Percentiles rank a stretch among this genome's conserved stretches.
phyloP scores from a whole-genome alignment of 2,329 filamentous ascomycete genomes.

The Xylariaceae sp. region DNA sequence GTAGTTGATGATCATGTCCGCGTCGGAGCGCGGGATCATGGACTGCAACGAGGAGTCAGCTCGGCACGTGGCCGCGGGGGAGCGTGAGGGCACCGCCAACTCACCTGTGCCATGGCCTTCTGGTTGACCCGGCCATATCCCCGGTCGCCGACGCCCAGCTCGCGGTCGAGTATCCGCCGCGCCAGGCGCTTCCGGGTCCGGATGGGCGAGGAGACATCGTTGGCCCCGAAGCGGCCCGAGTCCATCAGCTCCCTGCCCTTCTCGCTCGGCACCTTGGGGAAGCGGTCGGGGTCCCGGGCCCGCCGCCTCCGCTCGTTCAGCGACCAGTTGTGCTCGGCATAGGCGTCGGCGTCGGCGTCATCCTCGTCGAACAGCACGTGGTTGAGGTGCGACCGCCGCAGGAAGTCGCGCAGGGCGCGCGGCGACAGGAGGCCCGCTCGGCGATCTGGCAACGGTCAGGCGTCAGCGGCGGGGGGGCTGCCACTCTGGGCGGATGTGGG shows the following conservation, averaged over 20 bases:
- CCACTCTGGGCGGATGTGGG: too few relatives aligned
- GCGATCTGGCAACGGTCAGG: slow-evolving; percentile 14
- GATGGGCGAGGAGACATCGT: slow-evolving; percentile 39
- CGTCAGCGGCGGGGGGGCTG: slow-evolving; percentile 26
- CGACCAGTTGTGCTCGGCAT: slow-evolving; percentile 27
- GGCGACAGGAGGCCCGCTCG: slow-evolving; percentile 19
- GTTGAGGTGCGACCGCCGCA: slow-evolving; percentile 31
- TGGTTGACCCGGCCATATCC: slow-evolving; percentile 54
- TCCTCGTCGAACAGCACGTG: slow-evolving; percentile 27
- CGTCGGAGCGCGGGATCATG: slow-evolving; percentile 67
- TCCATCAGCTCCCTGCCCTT: slow-evolving; percentile 72
- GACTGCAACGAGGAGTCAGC: slow-evolving; percentile 40
- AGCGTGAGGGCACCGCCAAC: slow-evolving; percentile 8
- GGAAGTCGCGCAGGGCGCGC: slow-evolving; percentile 33
- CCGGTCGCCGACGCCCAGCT: slow-evolving; percentile 63
- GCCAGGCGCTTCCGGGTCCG: slow-evolving; percentile 54
- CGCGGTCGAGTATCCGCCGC: slow-evolving; percentile 68
- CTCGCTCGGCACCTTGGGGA: slow-evolving; percentile 79
- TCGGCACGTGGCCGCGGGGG: not conserved
- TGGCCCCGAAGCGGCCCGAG: slow-evolving; percentile 70
- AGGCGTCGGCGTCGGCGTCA: slow-evolving; percentile 25
- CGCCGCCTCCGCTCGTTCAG: slow-evolving; percentile 36
- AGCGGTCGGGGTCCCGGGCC: slow-evolving; percentile 46
- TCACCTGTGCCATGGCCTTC: slow-evolving; percentile 59
- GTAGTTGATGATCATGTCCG: slow-evolving; percentile 85